Percentiles rank a stretch among this genome's conserved stretches.
Conservation (phyloP, 805 yeast species). For the Cyberlindnera americana region DNA sequence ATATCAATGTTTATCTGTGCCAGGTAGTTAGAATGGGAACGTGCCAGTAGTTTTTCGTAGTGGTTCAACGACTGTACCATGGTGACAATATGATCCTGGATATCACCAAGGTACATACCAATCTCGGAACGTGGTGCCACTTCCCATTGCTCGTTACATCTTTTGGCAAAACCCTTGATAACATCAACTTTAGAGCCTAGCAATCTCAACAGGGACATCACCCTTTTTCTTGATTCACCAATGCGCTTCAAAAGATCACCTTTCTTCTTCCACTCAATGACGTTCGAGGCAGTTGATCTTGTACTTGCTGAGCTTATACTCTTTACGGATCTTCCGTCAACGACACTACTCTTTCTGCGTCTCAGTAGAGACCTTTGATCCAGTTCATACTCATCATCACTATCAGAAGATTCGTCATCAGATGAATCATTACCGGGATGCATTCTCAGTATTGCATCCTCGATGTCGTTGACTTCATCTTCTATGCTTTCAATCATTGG, state of each 20-base stretch:
- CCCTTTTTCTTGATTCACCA: constrained; percentile 92
- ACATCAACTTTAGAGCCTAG: constrained; percentile 95
- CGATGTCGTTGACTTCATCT: constrained; percentile 91
- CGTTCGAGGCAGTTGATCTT: constrained; percentile 34
- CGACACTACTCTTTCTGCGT: constrained; percentile 11
- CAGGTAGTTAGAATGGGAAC: constrained; percentile 93
- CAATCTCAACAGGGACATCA: constrained; percentile 82
- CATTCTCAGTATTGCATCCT: constrained; percentile 85
- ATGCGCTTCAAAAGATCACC: constrained; percentile 94
- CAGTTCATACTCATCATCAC: constrained; percentile 35
- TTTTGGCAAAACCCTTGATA: constrained; percentile 90
- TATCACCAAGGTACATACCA: constrained; percentile 93
- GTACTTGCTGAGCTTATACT: constrained; percentile 29
- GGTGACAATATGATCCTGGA: constrained; percentile 95
- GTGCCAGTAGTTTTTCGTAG: constrained; percentile 86
- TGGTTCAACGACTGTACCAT: constrained; percentile 96
- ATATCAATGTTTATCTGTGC: constrained; percentile 97
- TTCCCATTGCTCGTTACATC: constrained; percentile 84
- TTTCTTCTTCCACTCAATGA: constrained; percentile 80
- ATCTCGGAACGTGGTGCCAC: constrained; percentile 80
- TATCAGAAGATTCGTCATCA: constrained; percentile 24
- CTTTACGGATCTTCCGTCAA: constrained; percentile 23
- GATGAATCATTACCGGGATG: constrained; percentile 53
- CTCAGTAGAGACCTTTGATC: constrained; percentile 23
- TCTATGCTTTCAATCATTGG: constrained; percentile 95